These are phyloP conservation scores for Talaromyces funiculosus DNA, from an alignment of 2,329 filamentous ascomycete genomes.

Conservation along the genomic window DNA sequence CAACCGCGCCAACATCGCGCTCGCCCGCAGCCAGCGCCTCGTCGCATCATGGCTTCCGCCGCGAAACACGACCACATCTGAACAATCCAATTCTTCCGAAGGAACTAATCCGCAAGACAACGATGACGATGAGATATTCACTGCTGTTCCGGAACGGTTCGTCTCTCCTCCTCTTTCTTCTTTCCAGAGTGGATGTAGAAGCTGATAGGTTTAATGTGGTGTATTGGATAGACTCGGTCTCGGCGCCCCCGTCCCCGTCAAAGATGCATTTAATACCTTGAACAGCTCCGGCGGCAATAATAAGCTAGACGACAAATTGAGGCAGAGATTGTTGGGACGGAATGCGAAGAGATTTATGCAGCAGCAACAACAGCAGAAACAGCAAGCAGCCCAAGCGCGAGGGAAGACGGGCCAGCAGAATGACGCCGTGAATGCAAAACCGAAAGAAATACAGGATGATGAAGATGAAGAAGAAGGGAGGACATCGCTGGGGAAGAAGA, in stretches of 20 bases:
- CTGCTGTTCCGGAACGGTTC: constrained; percentile 50
- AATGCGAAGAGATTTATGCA: constrained; percentile 39
- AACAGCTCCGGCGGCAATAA: constrained; percentile 36
- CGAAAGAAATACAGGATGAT: constrained; percentile 18
- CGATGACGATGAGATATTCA: constrained; percentile 51
- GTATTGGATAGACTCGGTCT: constrained; percentile 38
- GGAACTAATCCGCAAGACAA: constrained; percentile 33
- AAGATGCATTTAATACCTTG: constrained; percentile 16
- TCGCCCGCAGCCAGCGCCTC: constrained; percentile 50
- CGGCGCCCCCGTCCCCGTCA: constrained; percentile 40
- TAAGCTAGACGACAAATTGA: constrained; percentile 40
- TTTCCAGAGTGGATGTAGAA: not conserved
- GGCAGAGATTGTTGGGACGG: constrained; percentile 42
- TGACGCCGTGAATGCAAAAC: not conserved
- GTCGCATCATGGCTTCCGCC: constrained; percentile 54
- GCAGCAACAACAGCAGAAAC: constrained; percentile 35
- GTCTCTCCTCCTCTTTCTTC: constrained; percentile 15
- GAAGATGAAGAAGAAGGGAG: constrained; percentile 41
- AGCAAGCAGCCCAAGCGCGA: constrained; percentile 3
- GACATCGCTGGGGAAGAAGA: constrained; percentile 26
- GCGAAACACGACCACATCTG: constrained; percentile 29
- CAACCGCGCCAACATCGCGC: constrained; percentile 49
- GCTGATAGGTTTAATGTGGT: not conserved
- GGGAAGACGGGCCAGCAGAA: not conserved
- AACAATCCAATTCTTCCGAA: constrained; percentile 25